Base-by-base conservation (phyloP, 176 grass and related monocot genomes). In the Chloris gayana region DNA sequence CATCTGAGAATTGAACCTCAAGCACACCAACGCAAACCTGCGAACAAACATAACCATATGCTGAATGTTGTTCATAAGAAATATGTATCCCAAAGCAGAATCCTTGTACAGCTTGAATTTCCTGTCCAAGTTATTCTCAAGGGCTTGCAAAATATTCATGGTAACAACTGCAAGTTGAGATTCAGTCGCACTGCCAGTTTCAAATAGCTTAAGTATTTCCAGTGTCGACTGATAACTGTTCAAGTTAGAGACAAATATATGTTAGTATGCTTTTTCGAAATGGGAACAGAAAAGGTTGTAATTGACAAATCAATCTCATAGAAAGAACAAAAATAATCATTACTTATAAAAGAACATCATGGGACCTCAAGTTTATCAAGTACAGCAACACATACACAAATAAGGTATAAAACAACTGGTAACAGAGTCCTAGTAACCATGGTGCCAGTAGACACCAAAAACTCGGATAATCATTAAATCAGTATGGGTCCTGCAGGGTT, bases 31-130 rank as follows among this genome's bases (percentile, higher is more conserved):
- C 64, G n/a, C 42, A 72, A 82, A 98, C 95, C 95, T 92, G 60
- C 95, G 89, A 37, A 98, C 89, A 75, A 90, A 94, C 87, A 85
- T 92, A 72, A 98, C 92, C 85, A 93, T 94, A 73, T 95, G 95
- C 61, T 98, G 92, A 21, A 98, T 84, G 58, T 98, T 98, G 70
- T 98, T 98, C 95, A 73, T 98, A 65, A 94, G 83, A 87, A 98
- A 98, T 38, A 98, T 61, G 66, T 87, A 73, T 66, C 88, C 88
- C 73, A 98, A 64, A 58, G 95, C 85, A 75, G 92, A 82, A 80
- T 98, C 95, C 84, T 83, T 98, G 49, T 98, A 98, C 38, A 85
- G 92, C 54, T 94, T 98, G 10, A 90, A 94, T 85, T 98, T 98
- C 41, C 85, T 87, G 84, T 98, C 95, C 84, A 98, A 78, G 53